Evolutionary conservation across 768 basidiomycete genomes (phyloP).

Genomic region (Pholiota molesta): DNA sequence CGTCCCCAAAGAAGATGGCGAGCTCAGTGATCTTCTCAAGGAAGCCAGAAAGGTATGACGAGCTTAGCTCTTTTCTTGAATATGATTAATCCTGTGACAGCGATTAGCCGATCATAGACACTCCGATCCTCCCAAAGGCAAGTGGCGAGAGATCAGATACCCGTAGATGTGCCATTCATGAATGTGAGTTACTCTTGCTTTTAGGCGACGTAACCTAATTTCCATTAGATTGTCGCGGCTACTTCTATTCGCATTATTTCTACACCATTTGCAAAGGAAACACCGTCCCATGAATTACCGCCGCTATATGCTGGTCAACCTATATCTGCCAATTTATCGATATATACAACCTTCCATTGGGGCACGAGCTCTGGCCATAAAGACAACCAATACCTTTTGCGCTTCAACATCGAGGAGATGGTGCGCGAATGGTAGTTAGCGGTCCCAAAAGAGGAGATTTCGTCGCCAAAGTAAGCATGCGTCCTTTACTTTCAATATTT

Average conservation of each 20-base stretch:
- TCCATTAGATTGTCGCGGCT: constrained; percentile 66
- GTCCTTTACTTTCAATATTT: too few relatives aligned
- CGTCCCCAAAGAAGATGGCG: constrained; percentile 31
- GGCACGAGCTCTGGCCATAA: constrained; percentile 47
- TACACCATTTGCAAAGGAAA: constrained; percentile 42
- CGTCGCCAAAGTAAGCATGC: constrained; percentile 63
- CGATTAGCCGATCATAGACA: constrained; percentile 46
- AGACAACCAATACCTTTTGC: constrained; percentile 53
- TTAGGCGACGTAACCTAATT: constrained; percentile 10
- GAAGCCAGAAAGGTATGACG: constrained; percentile 34
- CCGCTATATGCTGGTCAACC: constrained; percentile 87
- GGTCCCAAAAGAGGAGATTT: constrained; percentile 89
- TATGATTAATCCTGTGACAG: constrained; percentile 26
- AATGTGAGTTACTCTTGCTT: constrained; percentile 53
- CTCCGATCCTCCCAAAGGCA: constrained; percentile 38
- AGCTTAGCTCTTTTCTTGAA: background rate
- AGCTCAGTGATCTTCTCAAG: constrained; percentile 31
- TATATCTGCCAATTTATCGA: constrained; percentile 64
- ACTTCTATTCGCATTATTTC: constrained; percentile 52
- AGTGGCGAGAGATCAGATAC: constrained; percentile 84
- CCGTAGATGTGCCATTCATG: constrained; percentile 84
- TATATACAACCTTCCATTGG: constrained; percentile 83
- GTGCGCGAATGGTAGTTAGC: constrained; percentile 88
- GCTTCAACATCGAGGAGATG: constrained; percentile 83
- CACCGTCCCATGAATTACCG: constrained; percentile 26